These are phyloP conservation scores for Chaetothyriales sp. DNA, from an alignment of 2,329 filamentous ascomycete genomes.

Conservation along the genomic window DNA sequence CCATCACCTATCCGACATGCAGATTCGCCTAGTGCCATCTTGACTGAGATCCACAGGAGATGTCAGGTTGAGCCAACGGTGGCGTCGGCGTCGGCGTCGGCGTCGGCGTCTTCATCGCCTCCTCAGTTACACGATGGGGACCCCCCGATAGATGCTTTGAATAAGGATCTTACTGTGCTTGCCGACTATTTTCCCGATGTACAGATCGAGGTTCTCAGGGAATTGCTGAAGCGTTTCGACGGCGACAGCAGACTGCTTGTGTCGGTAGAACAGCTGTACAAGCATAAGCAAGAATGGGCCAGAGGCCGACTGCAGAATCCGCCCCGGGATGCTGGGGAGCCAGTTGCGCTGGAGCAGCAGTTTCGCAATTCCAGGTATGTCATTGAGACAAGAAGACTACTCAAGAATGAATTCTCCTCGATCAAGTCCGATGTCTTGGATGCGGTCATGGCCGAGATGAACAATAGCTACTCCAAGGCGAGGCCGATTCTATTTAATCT, in stretches of 20 bases:
- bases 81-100: conserved; percentile 2
- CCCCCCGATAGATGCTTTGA: conserved; percentile 25
- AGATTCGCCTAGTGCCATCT: conserved; percentile 22
- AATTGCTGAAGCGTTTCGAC: conserved; percentile 32
- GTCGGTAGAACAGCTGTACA: conserved; percentile 32
- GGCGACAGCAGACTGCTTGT: conserved; percentile 32
- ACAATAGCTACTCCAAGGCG: conserved; percentile 31
- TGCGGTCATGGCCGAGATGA: conserved; percentile 33
- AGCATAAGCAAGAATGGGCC: conserved; percentile 33
- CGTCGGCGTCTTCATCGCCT: conserved; percentile 5
- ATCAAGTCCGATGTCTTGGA: conserved; percentile 31
- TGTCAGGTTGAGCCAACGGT: conserved; percentile 26
- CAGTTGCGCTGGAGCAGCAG: conserved; percentile 26
- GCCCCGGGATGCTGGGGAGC: conserved; percentile 10
- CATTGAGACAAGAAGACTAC: conserved; percentile 23
- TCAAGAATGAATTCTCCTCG: conserved; percentile 29
- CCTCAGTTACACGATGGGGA: conserved; percentile 18
- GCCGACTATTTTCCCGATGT: conserved; percentile 32
- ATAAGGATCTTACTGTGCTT: conserved; percentile 27
- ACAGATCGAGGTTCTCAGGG: conserved; percentile 33
- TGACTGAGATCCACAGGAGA: conserved; percentile 30
- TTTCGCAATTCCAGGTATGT: conserved; percentile 32
- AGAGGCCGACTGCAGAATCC: conserved; percentile 31
- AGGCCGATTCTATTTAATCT: conserved; percentile 30
- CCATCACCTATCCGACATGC: conserved; percentile 9